Percentiles rank a stretch among this genome's conserved stretches.
Conservation (phyloP, 495 filamentous ascomycete genomes). For the Penicillium chermesinum region DNA sequence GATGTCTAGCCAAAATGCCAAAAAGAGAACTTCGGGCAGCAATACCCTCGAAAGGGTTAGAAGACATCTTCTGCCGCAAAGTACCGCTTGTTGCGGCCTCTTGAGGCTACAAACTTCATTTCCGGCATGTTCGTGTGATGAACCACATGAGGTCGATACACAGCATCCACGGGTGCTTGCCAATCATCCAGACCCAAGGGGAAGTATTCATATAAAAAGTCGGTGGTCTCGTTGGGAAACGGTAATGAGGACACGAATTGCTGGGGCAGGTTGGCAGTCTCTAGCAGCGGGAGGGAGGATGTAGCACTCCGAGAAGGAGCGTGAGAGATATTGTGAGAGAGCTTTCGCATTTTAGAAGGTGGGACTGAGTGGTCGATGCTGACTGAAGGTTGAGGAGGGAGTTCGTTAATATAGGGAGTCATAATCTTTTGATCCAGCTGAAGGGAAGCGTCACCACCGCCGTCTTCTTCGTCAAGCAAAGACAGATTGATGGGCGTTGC, state of each 20-base stretch:
- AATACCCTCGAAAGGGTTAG: no score
- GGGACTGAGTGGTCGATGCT: slow-evolving; percentile 28
- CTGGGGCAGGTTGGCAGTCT: slow-evolving; percentile 36
- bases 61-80: slow-evolving; percentile 64
- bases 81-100: slow-evolving; percentile 73
- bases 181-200: slow-evolving; percentile 84
- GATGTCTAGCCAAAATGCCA: no score
- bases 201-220: slow-evolving; percentile 88
- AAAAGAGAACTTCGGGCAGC: no score
- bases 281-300: slow-evolving; percentile 32
- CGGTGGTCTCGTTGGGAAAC: slow-evolving; percentile 67
- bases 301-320: slow-evolving; percentile 27
- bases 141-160: slow-evolving; percentile 88
- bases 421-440: slow-evolving; percentile 23
- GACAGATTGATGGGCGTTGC: slow-evolving; percentile 66
- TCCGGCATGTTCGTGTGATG: slow-evolving; percentile 82
- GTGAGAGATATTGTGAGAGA: slow-evolving; percentile 32
- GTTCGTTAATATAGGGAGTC: slow-evolving; percentile 24
- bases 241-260: slow-evolving; percentile 38
- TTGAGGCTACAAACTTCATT: slow-evolving; percentile 63
- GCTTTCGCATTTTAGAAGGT: slow-evolving; percentile 41
- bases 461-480: slow-evolving; percentile 66
- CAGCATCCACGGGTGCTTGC: slow-evolving; percentile 86
- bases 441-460: slow-evolving; percentile 16
- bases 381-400: slow-evolving; percentile 19